These are phyloP conservation scores for Luzula sylvatica DNA, from an alignment of 176 grass and related monocot species.

Conservation along the genomic window DNA sequence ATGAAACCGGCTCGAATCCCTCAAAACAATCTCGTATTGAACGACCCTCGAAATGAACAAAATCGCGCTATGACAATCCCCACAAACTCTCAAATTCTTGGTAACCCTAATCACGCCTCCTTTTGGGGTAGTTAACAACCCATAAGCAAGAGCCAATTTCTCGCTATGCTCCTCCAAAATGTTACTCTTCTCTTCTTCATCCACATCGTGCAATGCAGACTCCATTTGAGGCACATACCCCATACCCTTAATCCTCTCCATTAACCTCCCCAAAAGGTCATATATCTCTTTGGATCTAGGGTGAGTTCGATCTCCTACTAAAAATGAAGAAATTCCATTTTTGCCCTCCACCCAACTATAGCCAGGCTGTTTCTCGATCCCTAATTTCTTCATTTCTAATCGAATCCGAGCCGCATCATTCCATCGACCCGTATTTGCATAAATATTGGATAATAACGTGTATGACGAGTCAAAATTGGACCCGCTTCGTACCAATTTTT, in stretches of 20 bases:
- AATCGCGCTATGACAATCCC: conserved; percentile 81
- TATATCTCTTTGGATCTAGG: conserved; percentile 62
- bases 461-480: conserved; percentile 77
- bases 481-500: conserved; percentile 44
- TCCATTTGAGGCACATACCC: conserved; percentile 69
- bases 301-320: conserved; percentile 70
- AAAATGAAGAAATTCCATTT: conserved; percentile 63
- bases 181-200: conserved; percentile 76
- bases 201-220: conserved; percentile 77
- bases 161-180: conserved; percentile 71
- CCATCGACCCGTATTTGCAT: conserved; percentile 67
- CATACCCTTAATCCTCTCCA: conserved; percentile 58
- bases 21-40: conserved; percentile 78
- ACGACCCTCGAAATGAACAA: conserved; percentile 62
- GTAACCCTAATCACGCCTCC: conserved; percentile 69
- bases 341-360: conserved; percentile 85
- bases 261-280: conserved; percentile 44
- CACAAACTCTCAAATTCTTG: conserved; percentile 75
- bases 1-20: conserved; percentile 82
- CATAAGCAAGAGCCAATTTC: conserved; percentile 79
- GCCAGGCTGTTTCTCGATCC: conserved; percentile 79
- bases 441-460: conserved; percentile 80
- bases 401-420: conserved; percentile 69
- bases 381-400: conserved; percentile 47
- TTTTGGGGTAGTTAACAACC: conserved; percentile 50